A percentile compares a stretch with the other conserved stretches of the same genome.
Evolutionary conservation across 805 yeast species (phyloP).

Genomic region (Pichia kluyveri): DNA sequence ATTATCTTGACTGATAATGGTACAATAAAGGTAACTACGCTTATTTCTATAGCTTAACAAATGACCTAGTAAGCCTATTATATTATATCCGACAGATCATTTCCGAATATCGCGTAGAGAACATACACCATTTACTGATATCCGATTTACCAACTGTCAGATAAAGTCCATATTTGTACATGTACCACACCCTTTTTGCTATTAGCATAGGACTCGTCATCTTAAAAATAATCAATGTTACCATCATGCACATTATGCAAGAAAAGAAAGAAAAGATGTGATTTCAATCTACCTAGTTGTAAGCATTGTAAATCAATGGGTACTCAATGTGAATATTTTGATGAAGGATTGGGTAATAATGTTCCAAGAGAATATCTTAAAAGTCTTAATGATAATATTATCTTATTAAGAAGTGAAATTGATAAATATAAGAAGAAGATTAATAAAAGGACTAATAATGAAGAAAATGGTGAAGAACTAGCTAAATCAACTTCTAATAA

Average conservation of each 20-base stretch:
- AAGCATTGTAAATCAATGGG: conserved; percentile 13
- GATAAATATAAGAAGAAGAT: conserved; percentile 10
- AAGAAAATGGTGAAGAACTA: not conserved
- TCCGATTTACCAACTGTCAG: too few relatives aligned
- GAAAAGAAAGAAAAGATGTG: conserved; percentile 16
- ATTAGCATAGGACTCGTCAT: too few relatives aligned
- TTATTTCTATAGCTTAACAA: too few relatives aligned
- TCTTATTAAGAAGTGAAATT: conserved; percentile 11
- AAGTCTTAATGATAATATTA: conserved; percentile 11
- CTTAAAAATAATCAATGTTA: conserved; percentile 5
- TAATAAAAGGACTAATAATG: not conserved
- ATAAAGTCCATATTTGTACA: too few relatives aligned
- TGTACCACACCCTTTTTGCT: too few relatives aligned
- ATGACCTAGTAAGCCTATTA: too few relatives aligned
- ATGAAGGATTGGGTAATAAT: conserved; percentile 13
- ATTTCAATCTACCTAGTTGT: conserved; percentile 15
- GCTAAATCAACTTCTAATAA: not conserved
- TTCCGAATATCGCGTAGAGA: too few relatives aligned
- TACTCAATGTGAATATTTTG: conserved; percentile 14
- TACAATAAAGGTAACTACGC: too few relatives aligned
- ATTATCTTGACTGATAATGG: too few relatives aligned
- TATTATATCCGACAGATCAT: too few relatives aligned
- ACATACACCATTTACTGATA: too few relatives aligned
- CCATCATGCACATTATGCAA: conserved; percentile 13
- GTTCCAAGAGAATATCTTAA: conserved; percentile 12